Conservation (phyloP, 495 filamentous ascomycete species). For the Cenococcum geophilum region DNA sequence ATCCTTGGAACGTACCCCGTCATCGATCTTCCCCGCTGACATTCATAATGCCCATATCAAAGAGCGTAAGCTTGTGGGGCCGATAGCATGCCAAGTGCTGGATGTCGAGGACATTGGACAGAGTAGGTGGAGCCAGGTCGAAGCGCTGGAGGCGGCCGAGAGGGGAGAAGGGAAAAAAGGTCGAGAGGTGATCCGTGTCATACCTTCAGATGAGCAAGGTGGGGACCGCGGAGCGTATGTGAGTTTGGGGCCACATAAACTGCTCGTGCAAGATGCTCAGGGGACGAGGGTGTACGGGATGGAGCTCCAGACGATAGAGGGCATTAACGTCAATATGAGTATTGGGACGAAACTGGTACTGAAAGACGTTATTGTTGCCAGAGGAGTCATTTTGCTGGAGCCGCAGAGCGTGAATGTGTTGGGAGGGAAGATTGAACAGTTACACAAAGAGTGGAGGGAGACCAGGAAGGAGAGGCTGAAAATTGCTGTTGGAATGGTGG, state of each 20-base stretch:
- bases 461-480: conserved; percentile 63
- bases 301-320: conserved; percentile 62
- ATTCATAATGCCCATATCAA: conserved; percentile 47
- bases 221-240: conserved; percentile 32
- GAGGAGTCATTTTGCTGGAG: conserved; percentile 73
- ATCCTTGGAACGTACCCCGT: conserved; percentile 43
- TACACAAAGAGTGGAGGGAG: conserved; percentile 72
- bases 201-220: conserved; percentile 48
- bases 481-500: conserved; percentile 37
- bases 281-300: conserved; percentile 66
- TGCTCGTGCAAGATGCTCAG: conserved; percentile 73
- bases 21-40: conserved; percentile 51
- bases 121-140: conserved; percentile 77
- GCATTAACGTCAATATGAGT: conserved; percentile 57
- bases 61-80: conserved; percentile 49
- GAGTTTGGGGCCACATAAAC: conserved; percentile 59
- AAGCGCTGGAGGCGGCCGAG: conserved; percentile 74
- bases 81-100: conserved; percentile 73
- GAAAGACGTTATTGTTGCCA: conserved; percentile 56
- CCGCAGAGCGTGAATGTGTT: conserved; percentile 57
- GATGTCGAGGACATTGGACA: conserved; percentile 75
- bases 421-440: conserved; percentile 78
- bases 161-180: conserved; percentile 78
- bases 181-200: conserved; percentile 70
- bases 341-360: conserved; percentile 82